Base-by-base conservation (phyloP, 2,329 filamentous ascomycete genomes). In the Penicillium sp. region DNA sequence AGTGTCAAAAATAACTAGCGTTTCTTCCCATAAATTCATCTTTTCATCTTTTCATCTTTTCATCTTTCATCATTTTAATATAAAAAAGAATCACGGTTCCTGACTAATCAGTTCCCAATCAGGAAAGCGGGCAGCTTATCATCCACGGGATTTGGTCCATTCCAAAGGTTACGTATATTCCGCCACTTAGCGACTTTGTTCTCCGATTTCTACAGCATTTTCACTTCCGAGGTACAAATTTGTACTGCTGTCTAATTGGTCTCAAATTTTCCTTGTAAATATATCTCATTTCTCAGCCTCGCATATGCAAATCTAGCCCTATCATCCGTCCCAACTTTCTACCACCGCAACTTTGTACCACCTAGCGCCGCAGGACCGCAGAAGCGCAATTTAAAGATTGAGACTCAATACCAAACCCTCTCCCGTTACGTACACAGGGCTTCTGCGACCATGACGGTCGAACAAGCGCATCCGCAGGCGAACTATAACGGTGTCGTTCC, bases 381-480 rank as follows among this genome's bases (percentile, higher is more conserved):
- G 59, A 38, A 57, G 42, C 35, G 44, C 60, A 31, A 47, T 33
- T 13, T 44, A 31, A 9, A 53, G 38, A 25, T 49, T 51, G n/a
- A 54, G 38, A 25, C 27, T 35, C 29, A 27, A 53, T 38, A 45
- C 12, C 12, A 43, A 15, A 38, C 23, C 27, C 13, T 35, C 48
- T 38, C n/a, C 36, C 44, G 17, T 39, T 27, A 48, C 21, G 25
- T 48, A 7, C 23, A 44, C 35, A 35, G 29, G 36, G 31, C 57
- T 21, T 44, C 42, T 51, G 53, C 57, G 17, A 57, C 35, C 13
- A 66, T 66, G 64, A 67, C 65, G 10, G 63, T 60, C 53, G 53
- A 59, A 15, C 52, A 61, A 41, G 45, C 54, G 2, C 49, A 42
- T 29, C 25, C 35, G 0, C 45, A 50, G 1, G 38, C 62, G 6